Evolutionary conservation across 768 basidiomycete genomes (phyloP), one percentile per base, ranked within the genome.

Genomic region (Tylopilus subfusipes): DNA sequence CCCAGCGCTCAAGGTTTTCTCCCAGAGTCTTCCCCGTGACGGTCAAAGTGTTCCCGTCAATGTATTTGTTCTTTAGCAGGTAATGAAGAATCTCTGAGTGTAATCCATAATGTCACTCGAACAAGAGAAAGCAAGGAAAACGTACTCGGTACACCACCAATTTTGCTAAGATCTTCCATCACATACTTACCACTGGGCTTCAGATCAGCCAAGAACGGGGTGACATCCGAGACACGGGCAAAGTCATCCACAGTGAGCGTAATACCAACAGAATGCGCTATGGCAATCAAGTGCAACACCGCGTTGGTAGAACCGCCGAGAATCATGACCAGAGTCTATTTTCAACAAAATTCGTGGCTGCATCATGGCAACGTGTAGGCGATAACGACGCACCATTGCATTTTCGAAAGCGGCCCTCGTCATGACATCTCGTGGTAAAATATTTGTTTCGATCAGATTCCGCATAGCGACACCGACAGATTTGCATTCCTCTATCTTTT

Each of bases 121-220:
- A 39, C 47, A 30, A 18, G 33, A 52, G 38, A 45, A 46, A 21
- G 34, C 13, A 22, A 44, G 8, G 10, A 22, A 10, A 77, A 38
- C 88, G 57, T 73, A 96, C 94, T 90, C 5, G 97, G 96, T 61
- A 95, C 94, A 53, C 96, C 97, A 51, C 97, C 97, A 54, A 98
- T 86, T 70, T 89, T 91, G 80, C 91, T 85, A 10, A 99, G 84
- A 66, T 98, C 91, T 73, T 95, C 94, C 93, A 98, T 97, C 63
- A 98, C 92, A 78, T 98, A 98, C 73, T 94, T 94, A 34, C 97
- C 97, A 59, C 91, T 93, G 1, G 97, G 97, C 69, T 95, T 97
- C 60, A 99, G 82, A 72, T 99, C 91, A 22, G 96, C 95, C 59
- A 98, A 78, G 82, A 98, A 96, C 11, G 97, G 97, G 1, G 81